These are phyloP conservation scores for Clonostachys rhizophaga DNA, from an alignment of 2,329 filamentous ascomycete species.

Conservation along the genomic window DNA sequence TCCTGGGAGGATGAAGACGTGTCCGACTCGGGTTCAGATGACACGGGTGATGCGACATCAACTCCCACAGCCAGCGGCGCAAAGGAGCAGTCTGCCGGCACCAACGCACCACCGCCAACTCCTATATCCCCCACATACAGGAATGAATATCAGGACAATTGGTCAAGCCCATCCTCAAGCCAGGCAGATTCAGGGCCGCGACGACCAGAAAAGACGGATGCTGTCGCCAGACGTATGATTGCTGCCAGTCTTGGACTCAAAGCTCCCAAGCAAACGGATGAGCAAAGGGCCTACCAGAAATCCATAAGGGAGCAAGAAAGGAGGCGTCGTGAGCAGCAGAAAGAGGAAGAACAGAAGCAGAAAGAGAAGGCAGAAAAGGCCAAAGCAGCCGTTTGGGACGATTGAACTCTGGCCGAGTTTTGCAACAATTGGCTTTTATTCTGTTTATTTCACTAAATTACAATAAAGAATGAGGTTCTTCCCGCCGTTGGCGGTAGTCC, in stretches of 20 bases:
- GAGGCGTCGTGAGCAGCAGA: slow-evolving; percentile 69
- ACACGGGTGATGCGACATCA: slow-evolving; percentile 1
- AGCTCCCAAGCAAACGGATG: slow-evolving; percentile 77
- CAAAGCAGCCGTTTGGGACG: slow-evolving; percentile 87
- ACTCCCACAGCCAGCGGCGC: slow-evolving; percentile 12
- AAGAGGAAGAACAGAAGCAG: slow-evolving; percentile 54
- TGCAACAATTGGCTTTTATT: neutral
- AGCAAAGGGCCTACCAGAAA: slow-evolving; percentile 82
- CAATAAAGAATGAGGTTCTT: neutral
- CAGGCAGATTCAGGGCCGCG: slow-evolving; percentile 1
- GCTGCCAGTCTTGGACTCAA: slow-evolving; percentile 80
- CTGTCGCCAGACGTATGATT: slow-evolving; percentile 85
- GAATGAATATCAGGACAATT: neutral
- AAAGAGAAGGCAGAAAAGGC: slow-evolving; percentile 66
- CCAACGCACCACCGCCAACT: slow-evolving; percentile 60
- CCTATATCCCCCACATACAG: slow-evolving; percentile 50
- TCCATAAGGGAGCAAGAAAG: slow-evolving; percentile 81
- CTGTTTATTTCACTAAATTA: too few relatives aligned
- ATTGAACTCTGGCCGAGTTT: slow-evolving; percentile 26
- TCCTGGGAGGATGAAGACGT: slow-evolving; percentile 57
- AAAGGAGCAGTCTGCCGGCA: slow-evolving; percentile 10
- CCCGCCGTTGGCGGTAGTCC: neutral
- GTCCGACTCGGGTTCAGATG: slow-evolving; percentile 28
- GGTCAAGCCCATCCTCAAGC: slow-evolving; percentile 2
- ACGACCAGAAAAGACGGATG: slow-evolving; percentile 88